A percentile compares a stretch with the other conserved stretches of the same genome.
phyloP scores from a whole-genome alignment of 1,139 yeast genomes.

The Blastobotrys ciferrii region DNA sequence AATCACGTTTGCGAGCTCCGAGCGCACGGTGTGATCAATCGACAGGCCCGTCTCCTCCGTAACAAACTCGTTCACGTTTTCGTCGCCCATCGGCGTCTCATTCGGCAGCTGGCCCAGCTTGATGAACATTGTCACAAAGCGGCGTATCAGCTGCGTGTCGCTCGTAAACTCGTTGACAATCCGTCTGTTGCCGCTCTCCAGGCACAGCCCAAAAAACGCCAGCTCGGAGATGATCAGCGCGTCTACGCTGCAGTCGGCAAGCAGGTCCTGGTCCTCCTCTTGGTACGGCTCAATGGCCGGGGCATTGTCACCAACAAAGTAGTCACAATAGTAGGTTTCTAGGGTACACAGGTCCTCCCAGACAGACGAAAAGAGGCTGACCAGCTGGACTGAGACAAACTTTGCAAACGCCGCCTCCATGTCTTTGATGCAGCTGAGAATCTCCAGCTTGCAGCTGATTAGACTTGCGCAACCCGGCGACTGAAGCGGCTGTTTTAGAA shows the following conservation, averaged over 20 bases:
- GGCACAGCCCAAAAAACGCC: conserved; percentile 16
- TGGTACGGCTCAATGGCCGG: conserved; percentile 5
- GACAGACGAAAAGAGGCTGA: conserved; percentile 12
- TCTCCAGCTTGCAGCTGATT: conserved; percentile 15
- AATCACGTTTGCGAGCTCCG: conserved; percentile 19
- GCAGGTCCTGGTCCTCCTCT: conserved; percentile 16
- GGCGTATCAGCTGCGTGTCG: conserved; percentile 41
- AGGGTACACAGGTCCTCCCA: conserved; percentile 14
- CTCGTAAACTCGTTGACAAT: conserved; percentile 32
- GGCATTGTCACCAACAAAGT: conserved; percentile 12
- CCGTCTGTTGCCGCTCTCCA: conserved; percentile 11
- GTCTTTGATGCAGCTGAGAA: conserved; percentile 14
- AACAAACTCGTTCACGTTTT: conserved; percentile 66
- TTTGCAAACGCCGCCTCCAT: conserved; percentile 23
- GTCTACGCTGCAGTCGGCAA: conserved; percentile 14
- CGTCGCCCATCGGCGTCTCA: conserved; percentile 29
- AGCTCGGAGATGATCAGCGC: conserved; percentile 16
- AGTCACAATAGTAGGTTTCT: conserved; percentile 13
- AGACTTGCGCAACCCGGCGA: conserved; percentile 13
- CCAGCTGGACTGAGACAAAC: conserved; percentile 17
- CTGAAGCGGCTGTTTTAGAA: conserved; percentile 21
- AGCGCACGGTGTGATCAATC: conserved; percentile 22
- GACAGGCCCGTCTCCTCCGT: conserved; percentile 51
- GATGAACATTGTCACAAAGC: conserved; percentile 25
- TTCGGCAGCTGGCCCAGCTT: conserved; percentile 31